A percentile compares a stretch with the other conserved stretches of the same genome.
Conservation (phyloP, 257 asterid genomes). For the Solanum rostratum region DNA sequence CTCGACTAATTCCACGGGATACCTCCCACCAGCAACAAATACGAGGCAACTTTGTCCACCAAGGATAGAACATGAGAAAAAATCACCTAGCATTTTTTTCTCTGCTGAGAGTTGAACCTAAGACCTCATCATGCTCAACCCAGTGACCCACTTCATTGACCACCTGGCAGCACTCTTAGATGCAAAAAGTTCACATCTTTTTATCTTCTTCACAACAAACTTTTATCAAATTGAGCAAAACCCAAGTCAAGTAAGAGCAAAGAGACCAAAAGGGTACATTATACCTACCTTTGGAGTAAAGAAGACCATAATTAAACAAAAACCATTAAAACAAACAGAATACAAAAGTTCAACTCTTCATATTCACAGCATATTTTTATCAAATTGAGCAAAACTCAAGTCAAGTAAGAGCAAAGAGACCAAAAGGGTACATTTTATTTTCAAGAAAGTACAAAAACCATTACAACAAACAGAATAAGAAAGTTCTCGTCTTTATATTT, state of each 20-base stretch:
- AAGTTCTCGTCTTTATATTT: not conserved
- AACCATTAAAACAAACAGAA: not conserved
- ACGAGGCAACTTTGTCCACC: not conserved
- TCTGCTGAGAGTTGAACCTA: not conserved
- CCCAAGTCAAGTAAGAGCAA: not conserved
- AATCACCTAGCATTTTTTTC: not conserved
- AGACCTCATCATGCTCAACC: not conserved
- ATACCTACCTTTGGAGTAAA: not conserved
- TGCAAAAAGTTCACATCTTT: not conserved
- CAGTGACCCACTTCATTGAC: not conserved
- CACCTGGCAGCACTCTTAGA: not conserved
- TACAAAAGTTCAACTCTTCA: not conserved
- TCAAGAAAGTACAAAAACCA: not conserved
- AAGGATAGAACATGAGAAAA: not conserved
- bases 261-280: not conserved
- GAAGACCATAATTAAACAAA: not conserved
- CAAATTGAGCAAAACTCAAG: not conserved
- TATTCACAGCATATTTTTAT: not conserved
- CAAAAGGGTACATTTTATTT: not conserved
- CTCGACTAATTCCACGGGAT: not conserved
- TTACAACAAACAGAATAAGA: not conserved
- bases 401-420: not conserved
- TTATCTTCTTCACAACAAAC: not conserved
- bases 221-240: not conserved
- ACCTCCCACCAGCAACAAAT: not conserved